Evolutionary conservation across 495 filamentous ascomycete species (phyloP).

Genomic region (Penicillium manginii): DNA sequence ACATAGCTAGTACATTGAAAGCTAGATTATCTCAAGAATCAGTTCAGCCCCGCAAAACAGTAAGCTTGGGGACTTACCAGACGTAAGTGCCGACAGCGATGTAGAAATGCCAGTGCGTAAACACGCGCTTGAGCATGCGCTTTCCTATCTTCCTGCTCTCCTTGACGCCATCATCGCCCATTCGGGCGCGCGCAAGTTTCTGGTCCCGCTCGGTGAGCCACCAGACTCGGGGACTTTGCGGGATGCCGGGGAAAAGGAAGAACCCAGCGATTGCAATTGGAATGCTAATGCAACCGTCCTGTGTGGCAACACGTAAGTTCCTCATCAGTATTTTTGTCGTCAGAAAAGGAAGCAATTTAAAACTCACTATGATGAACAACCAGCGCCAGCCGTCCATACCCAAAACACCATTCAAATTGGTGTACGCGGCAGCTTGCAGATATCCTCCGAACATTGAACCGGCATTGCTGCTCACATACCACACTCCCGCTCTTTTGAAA

Average conservation of each 20-base stretch:
- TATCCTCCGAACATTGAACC: constrained; percentile 56
- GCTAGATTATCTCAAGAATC: constrained; percentile 8
- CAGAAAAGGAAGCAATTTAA: not conserved
- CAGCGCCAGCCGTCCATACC: constrained; percentile 49
- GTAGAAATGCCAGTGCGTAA: constrained; percentile 26
- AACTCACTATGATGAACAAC: constrained; percentile 32
- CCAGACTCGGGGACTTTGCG: constrained; percentile 29
- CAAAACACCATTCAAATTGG: constrained; percentile 42
- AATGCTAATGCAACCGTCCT: constrained; percentile 43
- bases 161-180: constrained; percentile 22
- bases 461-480: constrained; percentile 51
- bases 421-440: constrained; percentile 57
- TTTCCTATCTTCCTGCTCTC: constrained; percentile 23
- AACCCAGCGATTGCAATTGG: constrained; percentile 53
- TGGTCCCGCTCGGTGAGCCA: constrained; percentile 33
- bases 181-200: constrained; percentile 23
- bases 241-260: constrained; percentile 53
- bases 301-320: not conserved
- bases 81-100: constrained; percentile 20
- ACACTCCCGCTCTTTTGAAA: constrained; percentile 57
- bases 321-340: not conserved
- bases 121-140: constrained; percentile 23
- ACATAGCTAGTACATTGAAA: constrained; percentile 26
- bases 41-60: not conserved
- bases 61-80: constrained; percentile 11